A percentile compares a stretch with the other conserved stretches of the same genome.
Conservation (phyloP, 352 stramenopile species). For the Phytophthora vignae region DNA sequence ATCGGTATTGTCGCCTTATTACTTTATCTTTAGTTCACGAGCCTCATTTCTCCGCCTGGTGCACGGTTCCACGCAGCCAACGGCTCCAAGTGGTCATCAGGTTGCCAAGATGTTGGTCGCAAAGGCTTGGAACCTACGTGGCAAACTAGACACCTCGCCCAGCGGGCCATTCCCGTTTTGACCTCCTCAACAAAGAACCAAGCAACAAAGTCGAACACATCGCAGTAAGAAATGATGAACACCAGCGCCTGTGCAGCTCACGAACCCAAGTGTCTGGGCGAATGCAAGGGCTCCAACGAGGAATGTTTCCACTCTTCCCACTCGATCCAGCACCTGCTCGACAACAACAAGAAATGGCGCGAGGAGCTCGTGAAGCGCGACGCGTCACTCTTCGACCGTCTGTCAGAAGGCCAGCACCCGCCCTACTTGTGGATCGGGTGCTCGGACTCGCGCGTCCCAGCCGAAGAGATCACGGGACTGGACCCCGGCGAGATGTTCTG, state of each 20-base stretch:
- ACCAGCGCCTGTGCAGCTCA: not conserved
- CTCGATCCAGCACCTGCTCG: conserved; percentile 67
- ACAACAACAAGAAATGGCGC: conserved; percentile 80
- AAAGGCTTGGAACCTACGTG: not conserved
- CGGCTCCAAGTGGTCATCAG: not conserved
- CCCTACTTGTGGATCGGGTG: conserved; percentile 92
- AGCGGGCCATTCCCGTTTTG: conserved; percentile 16
- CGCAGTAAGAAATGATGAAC: conserved; percentile 19
- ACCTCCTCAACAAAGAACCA: conserved; percentile 9
- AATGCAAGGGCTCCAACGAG: conserved; percentile 16
- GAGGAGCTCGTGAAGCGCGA: conserved; percentile 61
- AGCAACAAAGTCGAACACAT: not conserved
- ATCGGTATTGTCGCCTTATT: not conserved
- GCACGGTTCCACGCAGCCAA: no score
- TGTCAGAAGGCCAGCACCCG: conserved; percentile 72
- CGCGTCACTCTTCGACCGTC: conserved; percentile 75
- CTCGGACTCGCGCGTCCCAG: conserved; percentile 86
- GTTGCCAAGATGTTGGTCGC: not conserved
- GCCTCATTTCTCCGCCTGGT: no score
- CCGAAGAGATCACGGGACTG: conserved; percentile 87
- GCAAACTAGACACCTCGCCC: not conserved
- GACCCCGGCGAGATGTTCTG: conserved; percentile 90
- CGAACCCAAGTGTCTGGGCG: conserved; percentile 6
- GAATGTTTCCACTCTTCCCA: conserved; percentile 39
- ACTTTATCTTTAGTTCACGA: not conserved